These are phyloP conservation scores for Colletotrichum echinochloae DNA, from an alignment of 2,329 filamentous ascomycete species.

Conservation along the genomic window DNA sequence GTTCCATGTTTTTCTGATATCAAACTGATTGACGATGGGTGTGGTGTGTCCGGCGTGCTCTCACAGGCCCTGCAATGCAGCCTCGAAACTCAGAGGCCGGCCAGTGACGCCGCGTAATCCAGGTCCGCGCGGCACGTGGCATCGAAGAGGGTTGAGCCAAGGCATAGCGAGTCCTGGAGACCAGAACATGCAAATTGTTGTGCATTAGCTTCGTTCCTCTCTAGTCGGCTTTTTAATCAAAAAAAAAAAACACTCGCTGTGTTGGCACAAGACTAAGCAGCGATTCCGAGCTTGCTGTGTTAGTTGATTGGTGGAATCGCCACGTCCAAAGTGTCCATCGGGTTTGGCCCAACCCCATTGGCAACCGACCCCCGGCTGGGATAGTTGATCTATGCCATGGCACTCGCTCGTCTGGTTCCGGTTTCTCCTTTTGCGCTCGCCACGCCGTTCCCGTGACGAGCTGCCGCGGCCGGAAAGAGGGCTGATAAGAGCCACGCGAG, in stretches of 20 bases:
- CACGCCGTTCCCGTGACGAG: conserved; percentile 21
- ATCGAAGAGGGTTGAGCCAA: background rate
- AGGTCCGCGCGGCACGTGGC: conserved; percentile 13
- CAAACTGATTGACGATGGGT: too few relatives aligned
- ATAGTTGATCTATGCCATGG: conserved; percentile 11
- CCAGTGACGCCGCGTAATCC: conserved; percentile 10
- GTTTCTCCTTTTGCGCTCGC: conserved; percentile 27
- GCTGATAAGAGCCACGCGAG: conserved; percentile 15
- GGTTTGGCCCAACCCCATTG: conserved; percentile 8
- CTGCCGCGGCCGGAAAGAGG: background rate
- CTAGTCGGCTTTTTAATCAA: background rate
- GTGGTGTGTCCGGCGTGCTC: too few relatives aligned
- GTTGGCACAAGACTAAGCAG: conserved; percentile 2
- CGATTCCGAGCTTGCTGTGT: background rate
- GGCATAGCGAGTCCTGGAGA: background rate
- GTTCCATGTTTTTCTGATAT: background rate
- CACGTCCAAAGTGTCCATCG: conserved; percentile 4
- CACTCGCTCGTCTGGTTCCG: conserved; percentile 35
- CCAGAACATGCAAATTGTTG: background rate
- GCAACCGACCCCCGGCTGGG: background rate
- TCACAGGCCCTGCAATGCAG: background rate
- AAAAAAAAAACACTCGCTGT: background rate
- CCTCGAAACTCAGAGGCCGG: background rate
- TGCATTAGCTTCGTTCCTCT: background rate
- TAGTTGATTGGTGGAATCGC: conserved; percentile 19